phyloP scores from a whole-genome alignment of 208 protist genomes.

The Acanthamoeba healyi region DNA sequence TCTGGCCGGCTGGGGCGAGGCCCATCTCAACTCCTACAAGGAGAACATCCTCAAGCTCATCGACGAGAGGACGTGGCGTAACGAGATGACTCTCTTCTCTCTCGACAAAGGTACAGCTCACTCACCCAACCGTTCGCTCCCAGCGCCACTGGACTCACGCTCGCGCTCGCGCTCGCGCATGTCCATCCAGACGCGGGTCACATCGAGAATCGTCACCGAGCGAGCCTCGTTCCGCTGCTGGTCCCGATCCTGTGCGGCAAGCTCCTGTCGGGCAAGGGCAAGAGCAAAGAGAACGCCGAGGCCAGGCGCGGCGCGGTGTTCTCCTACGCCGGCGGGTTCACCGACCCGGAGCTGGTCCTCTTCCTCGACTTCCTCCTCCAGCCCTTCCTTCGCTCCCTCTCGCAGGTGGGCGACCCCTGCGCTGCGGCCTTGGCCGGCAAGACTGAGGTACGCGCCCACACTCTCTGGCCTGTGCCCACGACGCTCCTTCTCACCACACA shows the following conservation, averaged over 20 bases:
- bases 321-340: conserved; percentile 45
- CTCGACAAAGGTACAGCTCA: conserved; percentile 8
- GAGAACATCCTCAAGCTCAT: conserved; percentile 58
- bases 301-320: conserved; percentile 66
- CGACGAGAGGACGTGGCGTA: conserved; percentile 45
- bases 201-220: conserved; percentile 35
- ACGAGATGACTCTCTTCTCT: conserved; percentile 71
- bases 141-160: too few relatives aligned
- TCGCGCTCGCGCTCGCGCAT: background rate
- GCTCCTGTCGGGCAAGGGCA: conserved; percentile 62
- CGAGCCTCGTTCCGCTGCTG: conserved; percentile 59
- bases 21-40: conserved; percentile 67
- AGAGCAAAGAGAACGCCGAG: conserved; percentile 61
- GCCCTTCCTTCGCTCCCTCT: conserved; percentile 27
- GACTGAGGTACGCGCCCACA: background rate
- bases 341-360: conserved; percentile 37
- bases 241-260: conserved; percentile 71
- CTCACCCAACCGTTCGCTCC: background rate
- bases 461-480: background rate
- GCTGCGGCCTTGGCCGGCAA: conserved; percentile 42
- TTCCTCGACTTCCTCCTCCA: conserved; percentile 69
- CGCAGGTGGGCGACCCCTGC: background rate
- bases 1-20: conserved; percentile 67
- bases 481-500: too few relatives aligned
- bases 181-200: background rate